Percentiles rank a stretch among this genome's conserved stretches.
These are phyloP conservation scores for Exophiala dermatitidis DNA, from an alignment of 2,329 filamentous ascomycete genomes.

Conservation along the genomic window DNA sequence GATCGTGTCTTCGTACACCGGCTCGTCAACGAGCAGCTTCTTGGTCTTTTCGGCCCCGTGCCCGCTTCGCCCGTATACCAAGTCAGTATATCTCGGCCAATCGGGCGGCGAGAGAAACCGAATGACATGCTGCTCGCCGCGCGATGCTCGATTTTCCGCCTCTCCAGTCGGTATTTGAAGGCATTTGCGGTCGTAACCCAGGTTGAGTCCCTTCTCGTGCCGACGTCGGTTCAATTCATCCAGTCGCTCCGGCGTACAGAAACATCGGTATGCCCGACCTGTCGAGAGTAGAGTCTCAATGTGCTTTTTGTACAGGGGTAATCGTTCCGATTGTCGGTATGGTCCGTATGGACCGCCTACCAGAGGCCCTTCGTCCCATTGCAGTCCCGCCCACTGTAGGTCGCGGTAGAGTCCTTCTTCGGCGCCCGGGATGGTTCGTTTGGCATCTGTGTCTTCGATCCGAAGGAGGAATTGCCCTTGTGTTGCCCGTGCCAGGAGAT, in stretches of 20 bases:
- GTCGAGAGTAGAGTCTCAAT: conserved; percentile 60
- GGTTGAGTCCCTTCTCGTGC: conserved; percentile 51
- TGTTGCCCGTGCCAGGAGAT: conserved; percentile 78
- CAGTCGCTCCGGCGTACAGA: conserved; percentile 70
- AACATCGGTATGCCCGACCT: conserved; percentile 83
- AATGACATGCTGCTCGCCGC: conserved; percentile 67
- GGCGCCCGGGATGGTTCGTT: conserved; percentile 76
- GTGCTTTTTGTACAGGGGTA: conserved; percentile 63
- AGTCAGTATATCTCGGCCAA: conserved; percentile 62
- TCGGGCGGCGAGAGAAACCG: conserved; percentile 61
- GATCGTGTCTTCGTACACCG: conserved; percentile 71
- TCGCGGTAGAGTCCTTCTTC: conserved; percentile 72
- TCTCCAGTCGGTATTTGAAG: conserved; percentile 55
- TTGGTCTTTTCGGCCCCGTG: conserved; percentile 48
- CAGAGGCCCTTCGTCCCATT: conserved; percentile 91
- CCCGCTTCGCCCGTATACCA: conserved; percentile 63
- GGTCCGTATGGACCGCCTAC: conserved; percentile 75
- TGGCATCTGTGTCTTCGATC: conserved; percentile 78
- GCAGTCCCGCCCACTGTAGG: conserved; percentile 76
- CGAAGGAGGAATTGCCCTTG: conserved; percentile 84
- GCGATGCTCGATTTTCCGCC: conserved; percentile 61
- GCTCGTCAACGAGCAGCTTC: conserved; percentile 36
- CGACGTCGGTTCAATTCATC: conserved; percentile 58
- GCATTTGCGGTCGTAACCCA: conserved; percentile 67
- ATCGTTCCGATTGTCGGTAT: conserved; percentile 82